Base-by-base conservation (phyloP, 345 rosid genomes). In the Salix suchowensis region DNA sequence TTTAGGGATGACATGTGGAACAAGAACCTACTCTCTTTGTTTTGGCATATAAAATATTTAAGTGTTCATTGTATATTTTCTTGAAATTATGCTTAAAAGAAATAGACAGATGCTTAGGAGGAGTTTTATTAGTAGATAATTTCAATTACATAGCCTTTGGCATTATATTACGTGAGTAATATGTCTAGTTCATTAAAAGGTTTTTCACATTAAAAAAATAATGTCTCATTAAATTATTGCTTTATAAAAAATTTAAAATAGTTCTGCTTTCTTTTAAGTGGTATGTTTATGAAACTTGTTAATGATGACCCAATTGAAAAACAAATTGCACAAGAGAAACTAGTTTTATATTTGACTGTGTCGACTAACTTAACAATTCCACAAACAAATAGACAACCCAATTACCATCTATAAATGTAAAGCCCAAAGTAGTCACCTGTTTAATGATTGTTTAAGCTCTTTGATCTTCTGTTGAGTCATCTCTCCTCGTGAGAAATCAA, bases 401-500 rank as follows among this genome's bases (percentile, higher is more conserved):
- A 23, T 37, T 36, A 19, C 19, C 8, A 74, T n/a, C 65, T 6
- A n/a, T 6, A 24, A 28, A 48, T 48, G 36, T 58, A 60, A 14
- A 58, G 74, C 34, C 50, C 67, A 36, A 46, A 0, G 69, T 11
- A 69, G 66, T 78, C 78, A 83, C 99, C 98, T 96, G 82, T 96
- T 96, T 15, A 96, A 79, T 68, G 99, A 96, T 79, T 96, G 97
- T 81, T 96, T 96, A 52, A 96, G 94, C 84, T 96, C 99, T 84
- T 92, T 96, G 80, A 96, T 92, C 88, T 96, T 96, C 86, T 82
- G 95, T 73, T 85, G 98, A 70, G 98, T 96, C 99, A 96, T 94
- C 84, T 96, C 98, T 76, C 99, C 99, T 74, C 97, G 88, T 69
- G 99, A 96, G 87, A 96, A 96, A 86, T 96, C 99, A 84, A 96